Percentiles rank a stretch among this genome's conserved stretches.
Conservation (phyloP, 1,284 basidiomycete species). For the Puccinia novopanici region DNA sequence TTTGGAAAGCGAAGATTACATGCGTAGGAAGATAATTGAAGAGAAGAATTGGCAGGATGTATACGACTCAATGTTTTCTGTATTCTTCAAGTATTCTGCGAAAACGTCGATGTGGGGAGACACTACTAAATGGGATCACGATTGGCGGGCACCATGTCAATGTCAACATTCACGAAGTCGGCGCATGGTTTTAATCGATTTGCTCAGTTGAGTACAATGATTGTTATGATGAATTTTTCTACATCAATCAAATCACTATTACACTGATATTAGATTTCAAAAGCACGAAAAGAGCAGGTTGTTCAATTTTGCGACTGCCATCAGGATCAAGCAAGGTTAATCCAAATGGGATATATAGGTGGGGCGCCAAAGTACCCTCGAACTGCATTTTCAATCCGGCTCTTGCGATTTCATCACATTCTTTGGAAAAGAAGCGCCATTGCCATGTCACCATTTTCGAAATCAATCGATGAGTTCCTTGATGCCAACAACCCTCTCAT, state of each 20-base stretch:
- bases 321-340: not conserved
- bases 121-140: too few species aligned
- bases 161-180: not conserved
- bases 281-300: conserved; percentile 20
- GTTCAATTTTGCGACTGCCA: conserved; percentile 21
- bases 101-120: conserved; percentile 23
- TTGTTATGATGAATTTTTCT: too few species aligned
- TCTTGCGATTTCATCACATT: conserved; percentile 17
- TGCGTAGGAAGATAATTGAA: not conserved
- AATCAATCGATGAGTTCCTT: conserved; percentile 13
- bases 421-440: conserved; percentile 13
- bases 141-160: not conserved
- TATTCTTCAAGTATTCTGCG: conserved; percentile 9
- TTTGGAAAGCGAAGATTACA: conserved; percentile 8
- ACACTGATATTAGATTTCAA: too few species aligned
- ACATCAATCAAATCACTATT: too few species aligned
- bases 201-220: conserved; percentile 9
- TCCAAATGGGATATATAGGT: conserved; percentile 19
- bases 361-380: not conserved
- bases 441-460: not conserved
- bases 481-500: conserved; percentile 31
- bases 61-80: not conserved
- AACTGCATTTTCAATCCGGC: conserved; percentile 9
- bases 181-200: conserved; percentile 1
- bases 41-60: conserved; percentile 24